Base-by-base conservation (phyloP, 2,329 filamentous ascomycete species). In the Hawksworthiomyces lignivorus region DNA sequence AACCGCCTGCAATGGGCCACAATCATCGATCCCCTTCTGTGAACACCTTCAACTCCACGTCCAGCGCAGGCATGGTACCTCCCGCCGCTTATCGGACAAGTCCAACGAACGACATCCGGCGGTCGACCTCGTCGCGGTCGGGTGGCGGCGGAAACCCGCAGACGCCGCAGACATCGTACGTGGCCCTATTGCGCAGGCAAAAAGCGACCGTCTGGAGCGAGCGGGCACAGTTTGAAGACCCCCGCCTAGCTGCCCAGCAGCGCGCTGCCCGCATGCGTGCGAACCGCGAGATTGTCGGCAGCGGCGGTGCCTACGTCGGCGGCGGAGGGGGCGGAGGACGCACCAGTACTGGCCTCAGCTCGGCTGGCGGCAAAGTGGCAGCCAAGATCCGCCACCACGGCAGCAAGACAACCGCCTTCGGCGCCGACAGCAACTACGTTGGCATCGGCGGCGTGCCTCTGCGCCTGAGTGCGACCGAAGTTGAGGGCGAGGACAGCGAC, bases 131-230 rank as follows among this genome's bases (percentile, higher is more conserved):
- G 4, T 84, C 84, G 39, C 80, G 87, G 54, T 94, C 87, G 18
- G 76, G 73, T 48, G 68, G 68, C 35, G 5, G 28, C 14, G 22
- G 33, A n/a, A 27, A 24, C 9, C 18, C 62, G 19, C 54, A 50
- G 17, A 26, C 24, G 50, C 55, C 5, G 48, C 66, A 83, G 2
- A 73, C 73, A n/a, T 82, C 87, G 50, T 98, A 98, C 62, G 92
- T 98, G 39, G 89, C 92, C 27, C 73, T 96, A n/a, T 82, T 98
- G 66, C 80, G 92, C 48, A 90, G 89, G 61, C 92, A 98, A 64
- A 97, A 97, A 62, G 92, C 88, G 24, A 98, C 92, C 0, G 92
- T 98, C 5, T 98, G 92, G 92, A 96, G 89, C 67, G 92, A 97
- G 59, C 83, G 89, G 41, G 77, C 90, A 9, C 92, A 98, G 61